These are phyloP conservation scores for Cenchrus purpureus DNA, from an alignment of 176 grass and related monocot species.

Conservation along the genomic window DNA sequence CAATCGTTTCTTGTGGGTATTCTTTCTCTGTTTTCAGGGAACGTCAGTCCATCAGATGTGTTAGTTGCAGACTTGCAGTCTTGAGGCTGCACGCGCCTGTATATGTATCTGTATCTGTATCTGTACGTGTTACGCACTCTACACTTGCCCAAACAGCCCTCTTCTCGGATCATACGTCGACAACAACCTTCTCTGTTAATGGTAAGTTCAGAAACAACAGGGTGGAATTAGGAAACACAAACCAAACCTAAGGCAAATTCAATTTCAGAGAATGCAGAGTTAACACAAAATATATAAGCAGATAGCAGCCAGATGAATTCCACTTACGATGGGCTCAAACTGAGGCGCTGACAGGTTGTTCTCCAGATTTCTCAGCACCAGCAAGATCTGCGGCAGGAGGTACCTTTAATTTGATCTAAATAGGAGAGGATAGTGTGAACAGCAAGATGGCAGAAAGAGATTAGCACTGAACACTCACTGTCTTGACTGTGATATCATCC, in stretches of 20 bases:
- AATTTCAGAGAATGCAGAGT: not conserved
- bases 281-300: not conserved
- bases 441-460: not conserved
- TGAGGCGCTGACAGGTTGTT: constrained; percentile 56
- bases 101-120: too few relatives aligned
- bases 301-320: not conserved
- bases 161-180: constrained; percentile 65
- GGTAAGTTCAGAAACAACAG: not conserved
- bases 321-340: constrained; percentile 71
- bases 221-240: not conserved
- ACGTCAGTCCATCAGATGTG: not conserved
- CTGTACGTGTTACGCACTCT: too few relatives aligned
- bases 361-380: constrained; percentile 73
- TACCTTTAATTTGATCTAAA: not conserved
- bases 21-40: not conserved
- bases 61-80: not conserved
- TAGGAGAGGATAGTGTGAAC: not conserved
- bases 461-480: constrained; percentile 34
- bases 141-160: constrained; percentile 48
- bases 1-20: not conserved
- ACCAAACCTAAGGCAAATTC: not conserved
- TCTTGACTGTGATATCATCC: constrained; percentile 54
- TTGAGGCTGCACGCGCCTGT: not conserved
- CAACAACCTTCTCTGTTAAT: constrained; percentile 58
- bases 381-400: constrained; percentile 60